Base-by-base conservation (phyloP, 306 rosid genomes). In the Mimosa pudica region DNA sequence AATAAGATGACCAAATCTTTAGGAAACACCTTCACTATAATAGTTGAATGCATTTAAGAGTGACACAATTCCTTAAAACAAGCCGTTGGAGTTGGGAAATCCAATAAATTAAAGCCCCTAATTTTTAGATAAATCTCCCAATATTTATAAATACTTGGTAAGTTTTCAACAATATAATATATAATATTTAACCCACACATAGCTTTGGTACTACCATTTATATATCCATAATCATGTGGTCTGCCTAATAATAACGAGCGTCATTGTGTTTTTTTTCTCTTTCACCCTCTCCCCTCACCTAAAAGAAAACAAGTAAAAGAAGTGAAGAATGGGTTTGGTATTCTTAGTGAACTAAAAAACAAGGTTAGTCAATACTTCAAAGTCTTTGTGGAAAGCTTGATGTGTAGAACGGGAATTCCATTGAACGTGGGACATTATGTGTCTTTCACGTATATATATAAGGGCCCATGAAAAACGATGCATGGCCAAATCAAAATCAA, bases 401-500 rank as follows among this genome's bases (percentile, higher is more conserved):
- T 64, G 16, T 60, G 36, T 10, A 75, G 44, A 82, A 83, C 81
- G 63, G 82, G 71, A 24, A 83, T 70, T 85, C 87, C 82, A 77
- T 84, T 78, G 77, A 80, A 75, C 75, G 92, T 83, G 87, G 88
- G 81, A 68, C 87, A 73, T 85, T 71, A 64, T 71, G 61, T 47
- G 74, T 79, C 82, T 46, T 61, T 87, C 88, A 87, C 89, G 87
- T 90, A 86, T 92, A 87, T 90, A 6, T 54, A 54, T 54, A 54
- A 89, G 85, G 92, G 87, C 86, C 90, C 88, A 79, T 86, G 90
- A 79, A 87, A 86, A 79, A 64, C 85, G 69, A 64, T 87, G 97
- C 98, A 91, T 92, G 97, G 92, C 90, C 87, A 80, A 71, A 86
- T 78, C 82, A 84, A 74, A 82, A 86, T 86, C 84, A 70, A 86